Conservation (phyloP, 495 filamentous ascomycete species). For the Immersiella caudata region DNA sequence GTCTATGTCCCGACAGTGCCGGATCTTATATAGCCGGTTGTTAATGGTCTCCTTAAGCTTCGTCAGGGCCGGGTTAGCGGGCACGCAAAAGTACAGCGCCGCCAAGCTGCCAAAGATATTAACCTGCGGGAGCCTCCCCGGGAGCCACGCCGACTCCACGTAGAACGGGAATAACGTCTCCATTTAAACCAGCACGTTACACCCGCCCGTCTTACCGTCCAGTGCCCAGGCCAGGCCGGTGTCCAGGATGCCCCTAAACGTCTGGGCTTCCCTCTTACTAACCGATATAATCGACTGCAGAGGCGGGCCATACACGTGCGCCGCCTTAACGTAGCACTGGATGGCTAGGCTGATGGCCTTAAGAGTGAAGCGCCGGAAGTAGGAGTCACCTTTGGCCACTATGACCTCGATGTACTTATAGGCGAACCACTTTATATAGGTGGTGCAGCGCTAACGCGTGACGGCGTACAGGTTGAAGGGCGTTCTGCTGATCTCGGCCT, state of each 20-base stretch:
- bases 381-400: background rate
- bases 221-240: too few species aligned
- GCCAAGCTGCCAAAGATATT: conserved; percentile 6
- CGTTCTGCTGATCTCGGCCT: too few species aligned
- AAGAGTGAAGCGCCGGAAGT: background rate
- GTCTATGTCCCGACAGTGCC: conserved; percentile 39
- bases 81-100: conserved; percentile 37
- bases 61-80: conserved; percentile 29
- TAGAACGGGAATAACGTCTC: too few species aligned
- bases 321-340: conserved; percentile 36
- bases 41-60: conserved; percentile 30
- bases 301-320: conserved; percentile 36
- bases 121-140: too few species aligned
- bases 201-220: too few species aligned
- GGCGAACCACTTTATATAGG: background rate
- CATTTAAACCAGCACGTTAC: too few species aligned
- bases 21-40: conserved; percentile 43
- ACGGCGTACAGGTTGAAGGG: background rate
- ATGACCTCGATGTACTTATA: background rate
- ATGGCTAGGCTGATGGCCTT: background rate
- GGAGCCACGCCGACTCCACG: too few species aligned
- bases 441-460: background rate
- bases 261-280: too few species aligned
- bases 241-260: too few species aligned
- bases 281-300: too few species aligned